Evolutionary conservation across 345 rosid species (phyloP).

Genomic region (Salix viminalis): DNA sequence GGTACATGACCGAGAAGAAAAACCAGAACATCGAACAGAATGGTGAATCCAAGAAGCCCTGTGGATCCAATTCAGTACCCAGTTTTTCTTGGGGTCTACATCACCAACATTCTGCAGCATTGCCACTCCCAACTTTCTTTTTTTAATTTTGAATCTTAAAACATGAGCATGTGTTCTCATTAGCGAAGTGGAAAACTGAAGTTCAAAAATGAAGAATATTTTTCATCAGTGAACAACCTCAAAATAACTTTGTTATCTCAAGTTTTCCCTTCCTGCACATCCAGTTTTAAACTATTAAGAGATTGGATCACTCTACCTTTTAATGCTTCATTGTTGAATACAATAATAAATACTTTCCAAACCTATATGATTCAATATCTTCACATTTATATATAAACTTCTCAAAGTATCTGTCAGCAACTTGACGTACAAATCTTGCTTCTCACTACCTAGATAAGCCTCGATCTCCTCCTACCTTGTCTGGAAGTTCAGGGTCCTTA

Average conservation of each 20-base stretch:
- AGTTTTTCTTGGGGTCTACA: background rate
- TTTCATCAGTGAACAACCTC: too few species aligned
- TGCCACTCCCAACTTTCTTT: background rate
- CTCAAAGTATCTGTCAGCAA: background rate
- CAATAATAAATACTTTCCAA: too few species aligned
- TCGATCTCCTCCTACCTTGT: constrained; percentile 33
- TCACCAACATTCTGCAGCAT: background rate
- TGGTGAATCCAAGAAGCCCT: background rate
- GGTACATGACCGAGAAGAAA: background rate
- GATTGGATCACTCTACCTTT: too few species aligned
- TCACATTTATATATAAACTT: too few species aligned
- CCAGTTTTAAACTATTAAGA: too few species aligned
- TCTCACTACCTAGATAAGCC: background rate
- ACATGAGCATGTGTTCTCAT: too few species aligned
- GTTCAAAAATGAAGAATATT: too few species aligned
- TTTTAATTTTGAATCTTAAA: too few species aligned
- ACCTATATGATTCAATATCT: background rate
- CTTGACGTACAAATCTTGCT: background rate
- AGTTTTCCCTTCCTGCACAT: too few species aligned
- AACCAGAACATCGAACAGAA: constrained; percentile 4
- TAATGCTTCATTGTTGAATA: too few species aligned
- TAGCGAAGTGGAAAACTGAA: too few species aligned
- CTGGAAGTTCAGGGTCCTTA: constrained; percentile 73
- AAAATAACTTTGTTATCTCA: too few species aligned
- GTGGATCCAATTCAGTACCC: constrained; percentile 14